Evolutionary conservation across 164 flowering plant genomes (phyloP).

Genomic region (Aristolochia californica): DNA sequence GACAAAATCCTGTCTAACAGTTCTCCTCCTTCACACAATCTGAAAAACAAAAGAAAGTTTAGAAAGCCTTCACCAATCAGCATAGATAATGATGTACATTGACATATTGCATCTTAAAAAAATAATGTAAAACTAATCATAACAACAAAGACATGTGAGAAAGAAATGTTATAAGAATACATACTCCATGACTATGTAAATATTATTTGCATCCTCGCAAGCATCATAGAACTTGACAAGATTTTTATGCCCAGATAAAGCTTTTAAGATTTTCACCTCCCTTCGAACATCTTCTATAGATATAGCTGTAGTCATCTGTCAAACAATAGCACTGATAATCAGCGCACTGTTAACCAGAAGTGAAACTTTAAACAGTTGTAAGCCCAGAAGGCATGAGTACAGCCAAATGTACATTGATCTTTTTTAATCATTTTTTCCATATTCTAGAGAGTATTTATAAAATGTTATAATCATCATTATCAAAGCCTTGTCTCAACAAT

Average conservation of each 20-base stretch:
- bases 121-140: too few species aligned
- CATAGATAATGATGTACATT: background rate
- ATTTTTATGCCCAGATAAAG: constrained; percentile 74
- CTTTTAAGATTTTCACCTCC: constrained; percentile 91
- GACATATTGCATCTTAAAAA: background rate
- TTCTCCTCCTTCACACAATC: constrained; percentile 97
- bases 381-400: too few species aligned
- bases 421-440: too few species aligned
- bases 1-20: constrained; percentile 86
- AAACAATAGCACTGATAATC: constrained; percentile 6
- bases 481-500: background rate
- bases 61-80: background rate
- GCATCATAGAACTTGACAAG: constrained; percentile 81
- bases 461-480: background rate
- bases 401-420: too few species aligned
- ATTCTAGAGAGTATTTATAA: background rate
- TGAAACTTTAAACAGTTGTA: too few species aligned
- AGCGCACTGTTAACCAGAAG: too few species aligned
- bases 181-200: constrained; percentile 95
- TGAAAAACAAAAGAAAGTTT: constrained; percentile 11
- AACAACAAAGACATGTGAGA: too few species aligned
- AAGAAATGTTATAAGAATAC: constrained; percentile 15
- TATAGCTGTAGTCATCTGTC: constrained; percentile 93
- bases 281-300: constrained; percentile 95
- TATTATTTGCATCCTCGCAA: constrained; percentile 80